These are phyloP conservation scores for Scleroderma bovista DNA, from an alignment of 768 basidiomycete species.

Conservation along the genomic window DNA sequence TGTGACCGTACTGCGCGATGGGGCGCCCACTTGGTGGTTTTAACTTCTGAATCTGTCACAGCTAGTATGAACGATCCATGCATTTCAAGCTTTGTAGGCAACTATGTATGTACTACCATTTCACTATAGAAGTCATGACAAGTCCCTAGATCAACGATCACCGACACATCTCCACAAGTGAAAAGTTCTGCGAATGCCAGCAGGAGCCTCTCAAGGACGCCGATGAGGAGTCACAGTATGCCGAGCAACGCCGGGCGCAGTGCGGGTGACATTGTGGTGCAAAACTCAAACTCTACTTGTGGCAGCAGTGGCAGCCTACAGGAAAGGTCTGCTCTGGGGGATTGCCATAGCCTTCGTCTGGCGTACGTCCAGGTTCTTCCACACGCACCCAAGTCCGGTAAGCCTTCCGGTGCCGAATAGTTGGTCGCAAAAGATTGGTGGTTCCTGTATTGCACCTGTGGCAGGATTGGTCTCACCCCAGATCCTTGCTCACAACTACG, in stretches of 20 bases:
- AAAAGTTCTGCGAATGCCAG: conserved; percentile 13
- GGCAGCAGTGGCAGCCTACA: conserved; percentile 5
- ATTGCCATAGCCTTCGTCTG: conserved; percentile 6
- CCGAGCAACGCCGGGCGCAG: too few species aligned
- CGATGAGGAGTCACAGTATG: neutral
- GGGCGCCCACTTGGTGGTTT: too few species aligned
- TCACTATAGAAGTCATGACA: too few species aligned
- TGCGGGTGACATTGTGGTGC: neutral
- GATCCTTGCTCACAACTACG: conserved; percentile 14
- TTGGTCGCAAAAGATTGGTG: neutral
- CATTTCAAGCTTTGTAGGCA: too few species aligned
- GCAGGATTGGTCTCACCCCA: neutral
- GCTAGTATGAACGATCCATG: neutral
- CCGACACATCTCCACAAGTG: neutral
- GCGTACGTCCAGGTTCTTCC: conserved; percentile 1
- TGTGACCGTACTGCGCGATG: too few species aligned
- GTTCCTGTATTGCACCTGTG: too few species aligned
- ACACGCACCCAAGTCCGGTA: conserved; percentile 6
- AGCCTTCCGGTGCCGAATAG: neutral
- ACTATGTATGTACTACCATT: neutral
- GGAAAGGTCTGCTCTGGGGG: conserved; percentile 9
- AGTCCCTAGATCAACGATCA: neutral
- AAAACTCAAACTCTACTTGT: conserved; percentile 1
- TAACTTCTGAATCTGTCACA: too few species aligned
- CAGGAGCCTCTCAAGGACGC: neutral